Base-by-base conservation (phyloP, 2,329 filamentous ascomycete species). In the Aureobasidium sp. region DNA sequence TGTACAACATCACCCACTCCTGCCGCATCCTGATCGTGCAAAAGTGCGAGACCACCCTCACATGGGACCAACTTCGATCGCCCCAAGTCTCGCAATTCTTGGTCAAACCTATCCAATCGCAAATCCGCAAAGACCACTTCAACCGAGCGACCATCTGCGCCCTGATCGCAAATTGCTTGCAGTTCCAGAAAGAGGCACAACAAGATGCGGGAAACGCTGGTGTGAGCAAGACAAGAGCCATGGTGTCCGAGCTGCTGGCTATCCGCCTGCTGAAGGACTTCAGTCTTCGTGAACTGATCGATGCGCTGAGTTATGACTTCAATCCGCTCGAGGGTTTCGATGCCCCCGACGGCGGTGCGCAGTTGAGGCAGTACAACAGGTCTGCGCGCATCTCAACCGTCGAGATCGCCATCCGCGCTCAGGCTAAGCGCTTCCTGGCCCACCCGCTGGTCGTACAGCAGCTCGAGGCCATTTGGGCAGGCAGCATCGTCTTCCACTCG, bases 381-480 rank as follows among this genome's bases (percentile, higher is more conserved):
- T 84, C 85, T 47, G 88, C 89, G 31, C 84, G 93, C 63, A 92
- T 93, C 17, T 97, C 92, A 9, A 92, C 92, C 8, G 83, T 97
- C 36, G 93, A 97, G 76, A 87, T 97, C 63, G 92, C 93, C 64
- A 97, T 97, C 69, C 86, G 91, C 67, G 91, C 92, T 22, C 92
- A 92, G 65, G 90, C 93, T 25, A 97, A 97, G 76, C 88, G 91
- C 68, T 96, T 97, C 68, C 80, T 97, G 5, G 89, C 93, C 9
- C 92, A 97, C 70, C 92, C 93, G 0, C 80, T 97, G 3, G 91
- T 97, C 0, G 88, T 97, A 9, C 91, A 95, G 73, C 92, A 97
- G 71, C 81, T 97, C n/a, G 91, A 97, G 74, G 92, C 91, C 48
- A 96, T 97, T 65, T 97, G 93, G 93, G 93, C 91, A 22, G 93